Evolutionary conservation across 2,329 filamentous ascomycete species (phyloP), one percentile per base, ranked within the genome.

Genomic region (Penicillium sp.): DNA sequence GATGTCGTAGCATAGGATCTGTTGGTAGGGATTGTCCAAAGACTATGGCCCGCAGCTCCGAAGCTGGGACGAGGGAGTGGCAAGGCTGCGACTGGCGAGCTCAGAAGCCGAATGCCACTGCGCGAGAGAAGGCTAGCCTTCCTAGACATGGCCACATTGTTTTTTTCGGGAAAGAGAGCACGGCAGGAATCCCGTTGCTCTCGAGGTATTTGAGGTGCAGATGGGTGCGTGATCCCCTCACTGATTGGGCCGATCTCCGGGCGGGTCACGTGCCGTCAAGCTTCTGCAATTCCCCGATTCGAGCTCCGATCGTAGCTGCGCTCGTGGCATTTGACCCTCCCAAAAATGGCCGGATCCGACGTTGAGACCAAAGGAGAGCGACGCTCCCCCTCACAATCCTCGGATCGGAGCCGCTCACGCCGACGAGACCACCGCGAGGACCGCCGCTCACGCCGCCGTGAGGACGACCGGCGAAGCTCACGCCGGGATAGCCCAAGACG

Each of bases 81-180:
- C 56, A 50, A 56, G 18, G 52, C 43, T 42, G 46, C n/a, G 42
- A 55, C 64, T 58, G 61, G 61, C 36, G 53, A 60, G 56, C 43
- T 63, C 62, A 71, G 58, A 55, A 69, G 53, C 57, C 73, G 71
- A 42, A 75, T 59, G 55, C 72, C 68, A 55, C 67, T 65, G 57
- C 67, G 71, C 52, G 68, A 70, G 23, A 76, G 58, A n/a, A 74
- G 36, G 39, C 66, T 69, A 28, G 72, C 60, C 63, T 76, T 79
- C 69, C 75, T 81, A 51, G 79, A 68, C 76, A 81, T 79, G 61
- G 60, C 68, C 62, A 64, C 70, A 74, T 74, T 55, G 49, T 61
- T 67, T 64, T 59, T 39, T 38, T 6, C 12, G 6, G 28, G 51
- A 7, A 26, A 60, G 56, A 60, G 56, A 62, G 56, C 52, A 58